Evolutionary conservation across 176 grass and related monocot species (phyloP), one percentile per base, ranked within the genome.

Genomic region (Pharus latifolius): DNA sequence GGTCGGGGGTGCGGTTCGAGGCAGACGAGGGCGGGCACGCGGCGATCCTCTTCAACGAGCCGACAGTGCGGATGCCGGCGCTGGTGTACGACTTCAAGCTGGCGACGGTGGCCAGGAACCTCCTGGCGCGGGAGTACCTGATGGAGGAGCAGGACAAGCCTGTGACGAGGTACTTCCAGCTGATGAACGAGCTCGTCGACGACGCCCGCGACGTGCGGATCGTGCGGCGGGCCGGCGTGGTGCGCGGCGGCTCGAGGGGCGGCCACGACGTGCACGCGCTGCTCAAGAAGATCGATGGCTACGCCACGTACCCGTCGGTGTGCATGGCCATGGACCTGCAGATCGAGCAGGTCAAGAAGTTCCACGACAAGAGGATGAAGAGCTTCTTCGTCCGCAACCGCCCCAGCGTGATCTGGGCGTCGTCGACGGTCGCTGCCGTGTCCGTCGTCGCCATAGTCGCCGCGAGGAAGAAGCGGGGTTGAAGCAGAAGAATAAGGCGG

Each of bases 101-200:
- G 17, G 72, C 85, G 15, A 79, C 80, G 27, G 88, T 91, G 72
- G 66, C 53, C 3, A 34, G 61, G 67, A 91, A 91, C 62, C 72
- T 91, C 1, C 60, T 87, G 26, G 88, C 76, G 7, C 46, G 23
- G 80, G 88, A 91, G 88, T 34, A 59, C 47, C n/a, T n/a, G n/a
- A n/a, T n/a, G n/a, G 29, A 67, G 26, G 72, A 31, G 8, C 80
- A 77, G 72, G 75, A 49, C 48, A 83, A 65, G 68, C 80, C 84
- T 1, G 22, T 91, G 31, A 83, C 67, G n/a, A 67, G 88, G 30
- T 87, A 91, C 63, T 80, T 80, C 48, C 80, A 91, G 55, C 70
- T 91, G 75, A 69, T 87, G 80, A 87, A 87, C 43, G 88, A 80
- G 72, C 58, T 91, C 2, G 77, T 91, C 6, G 42, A 54, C 23